Evolutionary conservation across 495 filamentous ascomycete species (phyloP), one percentile per base, ranked within the genome.

Genomic region (Neurospora sp.): DNA sequence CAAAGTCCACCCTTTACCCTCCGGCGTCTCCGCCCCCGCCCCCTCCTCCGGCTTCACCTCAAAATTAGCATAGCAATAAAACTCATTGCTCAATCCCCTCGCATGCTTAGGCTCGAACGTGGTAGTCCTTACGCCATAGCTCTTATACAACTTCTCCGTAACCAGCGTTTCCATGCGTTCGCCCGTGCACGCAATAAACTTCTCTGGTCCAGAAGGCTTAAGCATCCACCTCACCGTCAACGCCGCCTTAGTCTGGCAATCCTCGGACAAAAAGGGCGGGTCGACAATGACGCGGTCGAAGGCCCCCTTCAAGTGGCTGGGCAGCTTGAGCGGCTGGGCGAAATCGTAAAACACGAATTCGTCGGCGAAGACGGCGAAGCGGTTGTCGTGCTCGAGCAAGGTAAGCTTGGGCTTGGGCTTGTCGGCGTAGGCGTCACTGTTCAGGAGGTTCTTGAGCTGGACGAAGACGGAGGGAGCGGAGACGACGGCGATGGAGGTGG

Each of bases 191-290:
- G 93, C 77, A 40, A 94, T 86, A 40, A 93, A 77, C 23, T 71
- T 79, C 14, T 31, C 31, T 3, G 1, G 1, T 3, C 31, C 31
- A 31, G 37, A 42, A 11, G 82, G 72, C 41, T 86, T 89, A 40
- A 86, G 82, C 38, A 95, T 84, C 89, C 90, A 94, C 31, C 91
- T 88, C 5, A 91, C 86, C 2, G 92, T 93, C 74, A 94, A 81
- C 4, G 92, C 92, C 23, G 90, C 91, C 84, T 94, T 94, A 0
- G 92, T 93, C 75, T 95, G 93, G 79, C 93, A 95, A 74, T 95
- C 91, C 75, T 91, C 86, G 76, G 87, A 91, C 9, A 95, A 82
- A 74, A 95, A 95, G 3, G 93, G 93, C 0, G 93, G 93, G 80
- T 95, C 93, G 74, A 86, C 87, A 73, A 94, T 89, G 72, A 95